These are phyloP conservation scores for Colletotrichum tanaceti DNA, from an alignment of 2,329 filamentous ascomycete genomes.

Conservation along the genomic window DNA sequence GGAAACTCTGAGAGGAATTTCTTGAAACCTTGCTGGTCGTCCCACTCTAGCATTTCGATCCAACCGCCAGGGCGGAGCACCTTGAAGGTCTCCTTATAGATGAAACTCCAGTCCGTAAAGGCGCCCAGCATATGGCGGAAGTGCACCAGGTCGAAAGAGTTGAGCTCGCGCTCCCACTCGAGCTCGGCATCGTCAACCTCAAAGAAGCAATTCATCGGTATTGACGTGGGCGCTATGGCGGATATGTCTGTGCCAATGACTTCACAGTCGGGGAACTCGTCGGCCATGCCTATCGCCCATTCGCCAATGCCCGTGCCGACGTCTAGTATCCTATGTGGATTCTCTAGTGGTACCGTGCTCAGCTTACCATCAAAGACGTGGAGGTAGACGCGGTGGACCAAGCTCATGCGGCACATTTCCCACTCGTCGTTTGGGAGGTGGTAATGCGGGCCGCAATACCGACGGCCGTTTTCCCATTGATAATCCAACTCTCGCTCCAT, in stretches of 20 bases:
- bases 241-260: slow-evolving; percentile 70
- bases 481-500: slow-evolving; percentile 65
- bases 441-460: slow-evolving; percentile 69
- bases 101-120: slow-evolving; percentile 66
- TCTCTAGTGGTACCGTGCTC: slow-evolving; percentile 56
- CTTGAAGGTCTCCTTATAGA: slow-evolving; percentile 64
- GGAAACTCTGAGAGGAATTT: slow-evolving; percentile 56
- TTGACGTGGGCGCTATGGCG: slow-evolving; percentile 67
- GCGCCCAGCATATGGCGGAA: slow-evolving; percentile 67
- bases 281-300: slow-evolving; percentile 64
- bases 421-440: slow-evolving; percentile 75
- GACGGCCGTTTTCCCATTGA: slow-evolving; percentile 69
- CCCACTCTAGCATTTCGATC: slow-evolving; percentile 67
- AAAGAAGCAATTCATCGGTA: slow-evolving; percentile 69
- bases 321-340: slow-evolving; percentile 61
- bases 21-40: slow-evolving; percentile 52
- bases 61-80: slow-evolving; percentile 68
- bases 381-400: slow-evolving; percentile 73
- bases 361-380: slow-evolving; percentile 60
- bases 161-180: slow-evolving; percentile 65
- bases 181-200: slow-evolving; percentile 69
- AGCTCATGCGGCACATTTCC: slow-evolving; percentile 71
- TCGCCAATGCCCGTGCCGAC: slow-evolving; percentile 69
- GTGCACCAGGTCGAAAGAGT: slow-evolving; percentile 68
- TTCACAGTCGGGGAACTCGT: slow-evolving; percentile 64